These are phyloP conservation scores for Myriosclerotinia curreyana DNA, from an alignment of 2,329 filamentous ascomycete species.

Conservation along the genomic window DNA sequence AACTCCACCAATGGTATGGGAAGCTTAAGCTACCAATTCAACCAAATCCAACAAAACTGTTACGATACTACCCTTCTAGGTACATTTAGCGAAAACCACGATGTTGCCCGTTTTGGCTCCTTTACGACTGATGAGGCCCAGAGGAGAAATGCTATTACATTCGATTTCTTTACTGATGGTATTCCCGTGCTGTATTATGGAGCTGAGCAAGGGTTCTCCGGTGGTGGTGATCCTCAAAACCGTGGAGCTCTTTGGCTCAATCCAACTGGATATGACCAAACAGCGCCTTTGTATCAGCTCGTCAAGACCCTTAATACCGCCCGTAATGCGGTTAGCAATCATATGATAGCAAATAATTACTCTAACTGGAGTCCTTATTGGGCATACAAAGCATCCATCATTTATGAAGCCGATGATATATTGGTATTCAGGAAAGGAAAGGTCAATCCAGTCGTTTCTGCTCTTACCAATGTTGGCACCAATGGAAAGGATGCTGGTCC, in stretches of 20 bases:
- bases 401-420: slow-evolving; percentile 21
- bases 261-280: slow-evolving; percentile 41
- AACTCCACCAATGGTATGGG: slow-evolving; percentile 36
- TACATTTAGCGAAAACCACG: slow-evolving; percentile 46
- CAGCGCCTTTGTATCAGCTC: slow-evolving; percentile 41
- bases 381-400: slow-evolving; percentile 24
- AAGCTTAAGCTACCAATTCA: slow-evolving; percentile 36
- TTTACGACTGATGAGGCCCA: slow-evolving; percentile 24
- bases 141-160: slow-evolving; percentile 49
- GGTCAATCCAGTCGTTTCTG: slow-evolving; percentile 22
- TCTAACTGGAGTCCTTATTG: slow-evolving; percentile 26
- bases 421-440: slow-evolving; percentile 28
- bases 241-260: slow-evolving; percentile 46
- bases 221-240: slow-evolving; percentile 41
- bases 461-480: slow-evolving; percentile 24
- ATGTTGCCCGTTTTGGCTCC: slow-evolving; percentile 42
- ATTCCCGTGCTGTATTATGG: slow-evolving; percentile 53
- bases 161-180: slow-evolving; percentile 48
- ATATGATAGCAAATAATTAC: slow-evolving; percentile 21
- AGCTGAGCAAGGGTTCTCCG: slow-evolving; percentile 49
- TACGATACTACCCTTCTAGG: slow-evolving; percentile 41
- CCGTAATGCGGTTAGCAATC: slow-evolving; percentile 38
- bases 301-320: slow-evolving; percentile 46
- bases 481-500: slow-evolving; percentile 21
- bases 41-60: slow-evolving; percentile 38